Base-by-base conservation (phyloP, 768 basidiomycete species). In the Leccinum uliginosum region DNA sequence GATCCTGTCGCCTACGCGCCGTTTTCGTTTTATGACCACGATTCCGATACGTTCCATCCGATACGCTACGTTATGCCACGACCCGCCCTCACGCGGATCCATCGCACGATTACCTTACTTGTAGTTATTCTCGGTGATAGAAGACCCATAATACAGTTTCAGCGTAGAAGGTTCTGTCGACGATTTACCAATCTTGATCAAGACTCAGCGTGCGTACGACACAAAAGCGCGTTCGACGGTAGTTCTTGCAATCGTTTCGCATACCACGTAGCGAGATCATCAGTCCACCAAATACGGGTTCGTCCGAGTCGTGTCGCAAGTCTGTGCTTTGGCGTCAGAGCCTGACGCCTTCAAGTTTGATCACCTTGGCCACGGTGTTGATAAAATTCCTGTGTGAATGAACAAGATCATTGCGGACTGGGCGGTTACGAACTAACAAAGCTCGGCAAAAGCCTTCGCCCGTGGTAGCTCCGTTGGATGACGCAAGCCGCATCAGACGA, bases 91-190 rank as follows among this genome's bases (percentile, higher is more conserved):
- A 60, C 32, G 32, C 54, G n/a, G 19, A 58, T 58, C 34, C 53
- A 59, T 49, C 26, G 29, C 44, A 67, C 52, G 56, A 60, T 57
- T 56, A 62, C 56, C 56, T 27, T 66, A 66, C 59, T 69, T 57
- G 65, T 59, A 45, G 61, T 23, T 62, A 67, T 58, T 62, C 52
- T 60, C 47, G 40, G 58, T 44, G 54, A 55, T 46, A 57, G 34
- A 17, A 54, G 8, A 44, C 54, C 50, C 35, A 46, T 64, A 69
- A 69, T 67, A 51, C 46, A 27, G 63, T 51, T 50, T 45, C 40
- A 23, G 43, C 38, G 26, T 45, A 9, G 45, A 32, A 54, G 26
- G 34, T 47, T 61, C 15, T 51, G 34, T 40, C 23, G n/a, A 47
- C 46, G 4, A 9, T 21, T 24, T 51, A 19, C 19, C 32, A 32